Base-by-base conservation (phyloP, 345 rosid genomes). In the Microcos paniculata region DNA sequence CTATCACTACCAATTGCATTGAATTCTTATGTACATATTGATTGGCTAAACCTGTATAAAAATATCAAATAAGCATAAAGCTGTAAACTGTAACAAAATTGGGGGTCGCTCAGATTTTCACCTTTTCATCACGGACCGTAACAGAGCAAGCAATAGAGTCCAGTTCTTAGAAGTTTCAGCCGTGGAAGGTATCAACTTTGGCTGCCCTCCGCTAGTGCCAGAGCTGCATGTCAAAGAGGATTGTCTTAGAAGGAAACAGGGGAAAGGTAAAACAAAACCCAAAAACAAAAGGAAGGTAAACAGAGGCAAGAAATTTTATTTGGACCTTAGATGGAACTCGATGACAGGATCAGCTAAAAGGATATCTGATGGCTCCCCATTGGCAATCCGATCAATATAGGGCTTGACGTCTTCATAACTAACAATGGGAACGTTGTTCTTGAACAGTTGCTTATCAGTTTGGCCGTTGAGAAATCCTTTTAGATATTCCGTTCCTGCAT, bases 101-200 rank as follows among this genome's bases (percentile, higher is more conserved):
- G 48, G 18, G 26, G 2, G 2, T 2, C 2, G 49, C 0, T 21
- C 1, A 10, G 53, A 13, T 43, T 8, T 84, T 84, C 71, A 94
- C 98, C 90, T 92, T 87, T 84, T 92, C 88, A 89, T 90, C 67
- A 89, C 72, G 43, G 98, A 97, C 67, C 87, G 87, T 14, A 88
- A 94, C 81, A 92, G 81, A 88, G 86, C 89, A 80, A 82, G 82
- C 77, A 82, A 89, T 80, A 88, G 78, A 58, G 91, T 82, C 84
- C 85, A 84, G 70, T 91, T 79, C 64, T 90, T 87, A 65, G 3
- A 81, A 86, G 92, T 0, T 82, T 89, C 87, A 62, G 87, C 93
- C 12, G 93, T 94, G n/a, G 91, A 86, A 59, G 98, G 98, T 97
- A 92, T 90, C 85, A 92, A 72, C 80, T 94, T 94, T 16, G 97